Conservation (phyloP, 108 stramenopile genomes). For the Cyclostephanos tholiformis region DNA sequence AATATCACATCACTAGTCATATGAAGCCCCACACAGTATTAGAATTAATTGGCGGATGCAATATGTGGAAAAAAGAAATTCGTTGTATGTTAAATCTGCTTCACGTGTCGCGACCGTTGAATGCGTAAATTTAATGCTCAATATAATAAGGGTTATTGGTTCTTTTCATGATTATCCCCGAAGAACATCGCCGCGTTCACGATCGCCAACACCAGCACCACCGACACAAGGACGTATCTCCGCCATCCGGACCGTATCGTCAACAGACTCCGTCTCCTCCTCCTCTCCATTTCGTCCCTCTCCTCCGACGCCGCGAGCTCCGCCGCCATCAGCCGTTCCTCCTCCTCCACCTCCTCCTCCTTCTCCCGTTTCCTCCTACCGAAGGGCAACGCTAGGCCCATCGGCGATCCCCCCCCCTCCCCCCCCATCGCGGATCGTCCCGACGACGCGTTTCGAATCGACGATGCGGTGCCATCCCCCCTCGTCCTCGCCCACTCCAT, state of each 20-base stretch:
- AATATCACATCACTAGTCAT: too few species aligned
- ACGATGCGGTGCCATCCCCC: slow-evolving; percentile 15
- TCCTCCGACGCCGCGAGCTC: slow-evolving; percentile 29
- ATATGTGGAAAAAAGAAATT: neutral
- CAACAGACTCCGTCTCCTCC: slow-evolving; percentile 14
- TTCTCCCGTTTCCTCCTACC: slow-evolving; percentile 24
- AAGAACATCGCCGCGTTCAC: slow-evolving; percentile 34
- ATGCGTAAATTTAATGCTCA: neutral
- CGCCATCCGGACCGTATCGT: slow-evolving; percentile 35
- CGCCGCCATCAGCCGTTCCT: slow-evolving; percentile 32
- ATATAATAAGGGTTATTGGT: slow-evolving; percentile 14
- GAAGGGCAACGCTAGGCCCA: slow-evolving; percentile 38
- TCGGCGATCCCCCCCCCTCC: slow-evolving; percentile 6
- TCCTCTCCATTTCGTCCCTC: slow-evolving; percentile 19
- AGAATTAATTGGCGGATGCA: too few species aligned
- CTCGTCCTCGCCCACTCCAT: slow-evolving; percentile 48
- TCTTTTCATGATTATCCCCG: slow-evolving; percentile 30
- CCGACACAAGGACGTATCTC: slow-evolving; percentile 42
- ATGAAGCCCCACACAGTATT: too few species aligned
- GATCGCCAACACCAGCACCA: slow-evolving; percentile 34
- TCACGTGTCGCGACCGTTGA: too few species aligned
- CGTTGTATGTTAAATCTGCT: neutral
- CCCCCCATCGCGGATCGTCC: neutral
- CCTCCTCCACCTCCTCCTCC: slow-evolving; percentile 43
- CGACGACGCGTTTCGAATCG: slow-evolving; percentile 1